Conservation (phyloP, 1,139 yeast species). For the Magnusiomyces suaveolens region DNA sequence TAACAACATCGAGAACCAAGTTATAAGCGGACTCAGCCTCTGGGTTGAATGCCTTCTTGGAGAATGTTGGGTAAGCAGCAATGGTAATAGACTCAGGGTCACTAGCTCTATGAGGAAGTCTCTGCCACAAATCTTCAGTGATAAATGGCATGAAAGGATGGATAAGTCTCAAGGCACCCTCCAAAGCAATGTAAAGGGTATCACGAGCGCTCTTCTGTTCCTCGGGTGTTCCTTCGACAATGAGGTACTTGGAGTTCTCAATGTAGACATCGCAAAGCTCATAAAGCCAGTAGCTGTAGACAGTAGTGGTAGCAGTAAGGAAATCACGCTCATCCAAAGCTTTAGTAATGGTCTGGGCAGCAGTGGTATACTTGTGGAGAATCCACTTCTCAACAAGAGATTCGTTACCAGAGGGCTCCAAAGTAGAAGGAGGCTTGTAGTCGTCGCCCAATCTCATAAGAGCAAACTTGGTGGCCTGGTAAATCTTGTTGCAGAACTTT, state of each 20-base stretch:
- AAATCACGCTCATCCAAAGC: conserved; percentile 79
- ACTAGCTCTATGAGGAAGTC: conserved; percentile 78
- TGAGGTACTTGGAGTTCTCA: conserved; percentile 89
- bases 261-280: conserved; percentile 95
- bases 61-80: conserved; percentile 69
- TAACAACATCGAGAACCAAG: conserved; percentile 73
- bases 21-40: conserved; percentile 68
- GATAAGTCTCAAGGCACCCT: conserved; percentile 80
- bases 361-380: conserved; percentile 67
- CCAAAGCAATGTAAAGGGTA: conserved; percentile 86
- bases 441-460: conserved; percentile 86
- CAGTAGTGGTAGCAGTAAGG: conserved; percentile 73
- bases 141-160: conserved; percentile 98
- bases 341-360: conserved; percentile 56
- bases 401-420: conserved; percentile 62
- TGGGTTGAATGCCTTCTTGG: conserved; percentile 49
- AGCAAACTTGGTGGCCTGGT: conserved; percentile 96
- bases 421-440: conserved; percentile 64
- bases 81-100: conserved; percentile 69
- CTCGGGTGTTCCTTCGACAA: conserved; percentile 77
- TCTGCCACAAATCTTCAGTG: conserved; percentile 98
- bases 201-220: conserved; percentile 87
- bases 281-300: conserved; percentile 88
- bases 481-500: conserved; percentile 97
- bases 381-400: conserved; percentile 96